These are phyloP conservation scores for Saposhnikovia divaricata DNA, from an alignment of 129 eudicot genomes.

Conservation along the genomic window DNA sequence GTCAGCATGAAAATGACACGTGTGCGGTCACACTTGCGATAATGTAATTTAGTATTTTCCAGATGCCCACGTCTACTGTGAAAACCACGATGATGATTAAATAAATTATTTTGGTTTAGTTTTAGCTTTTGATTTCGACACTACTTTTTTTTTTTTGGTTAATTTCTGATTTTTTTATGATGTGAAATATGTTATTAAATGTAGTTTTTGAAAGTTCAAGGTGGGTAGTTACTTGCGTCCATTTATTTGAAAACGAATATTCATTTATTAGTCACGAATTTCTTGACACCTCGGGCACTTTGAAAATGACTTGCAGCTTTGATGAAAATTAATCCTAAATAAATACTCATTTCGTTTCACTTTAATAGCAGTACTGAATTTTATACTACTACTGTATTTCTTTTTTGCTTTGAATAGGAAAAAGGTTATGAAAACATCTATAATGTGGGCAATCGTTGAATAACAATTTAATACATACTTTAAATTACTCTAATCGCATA, in stretches of 20 bases:
- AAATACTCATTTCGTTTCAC: too few species aligned
- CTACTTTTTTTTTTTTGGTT: not conserved
- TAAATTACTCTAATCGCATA: too few species aligned
- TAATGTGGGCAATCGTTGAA: too few species aligned
- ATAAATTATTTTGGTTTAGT: not conserved
- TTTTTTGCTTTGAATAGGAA: too few species aligned
- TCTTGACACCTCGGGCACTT: not conserved
- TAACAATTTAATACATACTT: too few species aligned
- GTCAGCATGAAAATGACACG: constrained; percentile 15
- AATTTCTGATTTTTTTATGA: not conserved
- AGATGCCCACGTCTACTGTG: constrained; percentile 21
- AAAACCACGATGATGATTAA: not conserved
- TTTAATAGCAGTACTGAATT: too few species aligned
- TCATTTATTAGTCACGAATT: not conserved
- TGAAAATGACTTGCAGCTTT: not conserved
- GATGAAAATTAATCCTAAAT: not conserved
- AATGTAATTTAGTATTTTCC: constrained; percentile 2
- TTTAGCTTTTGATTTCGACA: not conserved
- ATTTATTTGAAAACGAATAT: not conserved
- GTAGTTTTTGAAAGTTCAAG: not conserved
- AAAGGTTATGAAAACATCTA: too few species aligned
- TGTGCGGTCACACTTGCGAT: constrained; percentile 12
- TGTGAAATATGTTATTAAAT: not conserved
- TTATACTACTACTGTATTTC: too few species aligned
- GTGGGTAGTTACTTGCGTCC: constrained; percentile 17